Base-by-base conservation (phyloP, 805 yeast species). In the Hanseniaspora clermontiae region DNA sequence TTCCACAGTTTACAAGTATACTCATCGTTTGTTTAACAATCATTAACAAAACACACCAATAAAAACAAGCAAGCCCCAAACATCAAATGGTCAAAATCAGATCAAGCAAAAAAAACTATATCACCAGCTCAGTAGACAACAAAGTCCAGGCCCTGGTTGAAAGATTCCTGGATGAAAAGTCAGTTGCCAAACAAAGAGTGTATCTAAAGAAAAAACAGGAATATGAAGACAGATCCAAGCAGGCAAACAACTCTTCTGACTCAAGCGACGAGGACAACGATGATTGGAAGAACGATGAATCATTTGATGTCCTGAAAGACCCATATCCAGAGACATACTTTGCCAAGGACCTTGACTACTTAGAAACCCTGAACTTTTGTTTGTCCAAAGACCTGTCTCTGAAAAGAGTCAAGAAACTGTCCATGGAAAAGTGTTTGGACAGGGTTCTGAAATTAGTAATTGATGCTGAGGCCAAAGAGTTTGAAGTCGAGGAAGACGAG, bases 381-480 rank as follows among this genome's bases (percentile, higher is more conserved):
- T 87, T 84, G 62, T 67, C 74, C 36, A 80, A 81, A 50, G 95
- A 88, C 60, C 70, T 80, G 40, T 77, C 83, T 36, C 72, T 89
- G 62, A 76, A 78, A 58, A 72, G 97, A 58, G 80, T 82, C 62
- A 90, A 89, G 66, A 80, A 79, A 58, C 77, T 74, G 9, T 69
- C 77, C 10, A 67, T 90, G 55, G 83, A 81, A 59, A 80, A 81
- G 60, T 74, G 86, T 3, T 77, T 87, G 2, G 85, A 80, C 34
- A 75, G 77, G 40, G 82, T 81, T 0, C 72, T 84, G 64, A 70
- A 72, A 43, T 72, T 74, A 34, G 73, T 83, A 3, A 70, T 80
- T 36, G 78, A 74, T 15, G 87, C 82, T 57, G 93, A 85, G 65
- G 73, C 71, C 32, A 77, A 76, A 53, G 87, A 84, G 61, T 72